Evolutionary conservation across 164 flowering plant genomes (phyloP), one percentile per base, ranked within the genome.

Genomic region (Stephania cephalantha): DNA sequence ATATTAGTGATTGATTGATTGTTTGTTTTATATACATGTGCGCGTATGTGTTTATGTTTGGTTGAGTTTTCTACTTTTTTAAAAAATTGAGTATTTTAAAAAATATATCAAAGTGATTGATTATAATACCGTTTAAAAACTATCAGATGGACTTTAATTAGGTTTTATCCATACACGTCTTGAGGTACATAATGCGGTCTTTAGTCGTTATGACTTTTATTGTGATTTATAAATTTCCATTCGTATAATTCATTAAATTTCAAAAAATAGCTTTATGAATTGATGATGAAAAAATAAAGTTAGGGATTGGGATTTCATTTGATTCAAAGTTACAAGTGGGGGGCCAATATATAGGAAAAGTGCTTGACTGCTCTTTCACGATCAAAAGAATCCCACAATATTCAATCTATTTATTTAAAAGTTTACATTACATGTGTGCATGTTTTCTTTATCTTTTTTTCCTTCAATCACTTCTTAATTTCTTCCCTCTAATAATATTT

Each of bases 281-380:
- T 8, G 17, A 58, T 58, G 22, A 13, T 15, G 20, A 58, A 58
- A 58, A 58, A 18, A 58, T 15, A 18, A 58, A 58, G n/a, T 17
- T 25, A 25, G 25, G 2, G 3, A 58, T 58, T 1, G 65, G 3
- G 65, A n/a, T 58, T 58, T 58, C 65, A 58, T 58, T 58, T 58
- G n/a, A 18, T 48, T 48, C 11, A 48, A 50, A 50, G 55, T 50
- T 1, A 61, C 9, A 18, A 61, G 8, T 18, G 66, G 66, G 42
- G 66, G 66, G 66, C 66, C 66, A 61, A 11, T 25, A 25, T 25
- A 25, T 50, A 50, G 55, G 55, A 50, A 50, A 50, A 50, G 55
- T 50, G 3, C 66, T 61, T 61, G 9, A 61, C 66, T 61, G 66
- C 66, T 61, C 66, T 61, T 61, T 61, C 66, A 61, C 66, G 20